Percentiles rank a stretch among this genome's conserved stretches.
phyloP scores from a whole-genome alignment of 345 rosid genomes.

The Luvunga scandens region DNA sequence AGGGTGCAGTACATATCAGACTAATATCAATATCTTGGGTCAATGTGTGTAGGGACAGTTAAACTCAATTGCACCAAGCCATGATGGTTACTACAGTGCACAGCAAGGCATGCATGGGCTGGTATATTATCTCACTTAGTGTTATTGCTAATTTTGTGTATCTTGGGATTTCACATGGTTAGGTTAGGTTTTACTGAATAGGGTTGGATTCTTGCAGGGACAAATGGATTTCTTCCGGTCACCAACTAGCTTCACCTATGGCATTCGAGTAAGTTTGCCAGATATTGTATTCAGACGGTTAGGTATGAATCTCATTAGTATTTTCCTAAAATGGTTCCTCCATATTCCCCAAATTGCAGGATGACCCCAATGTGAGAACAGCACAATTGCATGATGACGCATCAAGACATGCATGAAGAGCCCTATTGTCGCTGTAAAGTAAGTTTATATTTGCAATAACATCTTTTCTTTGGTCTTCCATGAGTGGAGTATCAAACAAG shows the following conservation, averaged over 20 bases:
- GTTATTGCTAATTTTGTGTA: neutral
- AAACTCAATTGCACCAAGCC: slow-evolving; percentile 54
- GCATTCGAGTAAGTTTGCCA: slow-evolving; percentile 47
- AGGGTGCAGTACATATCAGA: neutral
- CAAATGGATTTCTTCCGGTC: slow-evolving; percentile 57
- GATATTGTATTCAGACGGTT: neutral
- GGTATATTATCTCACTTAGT: slow-evolving; percentile 28
- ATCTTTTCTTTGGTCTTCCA: neutral
- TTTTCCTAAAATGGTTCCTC: neutral
- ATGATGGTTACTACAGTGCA: slow-evolving; percentile 46
- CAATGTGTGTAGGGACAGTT: slow-evolving; percentile 44
- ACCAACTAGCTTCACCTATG: slow-evolving; percentile 35
- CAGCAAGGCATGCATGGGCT: slow-evolving; percentile 56
- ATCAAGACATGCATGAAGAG: slow-evolving; percentile 46
- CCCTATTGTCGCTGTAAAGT: slow-evolving; percentile 4
- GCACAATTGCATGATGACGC: slow-evolving; percentile 52
- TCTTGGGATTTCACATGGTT: neutral
- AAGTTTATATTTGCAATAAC: neutral
- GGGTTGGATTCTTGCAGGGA: slow-evolving; percentile 33
- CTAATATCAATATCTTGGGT: slow-evolving; percentile 9
- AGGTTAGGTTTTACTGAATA: neutral
- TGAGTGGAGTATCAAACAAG: neutral
- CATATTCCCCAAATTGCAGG: slow-evolving; percentile 27
- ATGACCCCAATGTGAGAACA: slow-evolving; percentile 52
- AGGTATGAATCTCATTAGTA: neutral